Conservation (phyloP, 2,329 filamentous ascomycete genomes). For the Fusarium chuoi region DNA sequence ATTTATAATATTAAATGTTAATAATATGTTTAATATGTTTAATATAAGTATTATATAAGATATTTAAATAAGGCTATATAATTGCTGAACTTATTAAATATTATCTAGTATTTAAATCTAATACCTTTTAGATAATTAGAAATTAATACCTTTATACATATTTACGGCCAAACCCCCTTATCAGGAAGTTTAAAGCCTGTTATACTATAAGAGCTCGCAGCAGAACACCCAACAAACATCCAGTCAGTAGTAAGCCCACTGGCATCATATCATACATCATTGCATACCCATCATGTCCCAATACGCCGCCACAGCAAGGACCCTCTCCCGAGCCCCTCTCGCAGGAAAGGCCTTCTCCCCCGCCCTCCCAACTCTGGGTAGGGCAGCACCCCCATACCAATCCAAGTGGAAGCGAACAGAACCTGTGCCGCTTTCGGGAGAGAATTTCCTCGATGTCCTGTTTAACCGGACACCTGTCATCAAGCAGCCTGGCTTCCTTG, state of each 20-base stretch:
- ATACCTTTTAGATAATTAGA: accelerated
- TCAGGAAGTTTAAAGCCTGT: not conserved
- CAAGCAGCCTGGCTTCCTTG: not conserved
- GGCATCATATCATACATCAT: not conserved
- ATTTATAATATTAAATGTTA: too few relatives aligned
- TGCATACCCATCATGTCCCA: not conserved
- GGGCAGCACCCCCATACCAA: not conserved
- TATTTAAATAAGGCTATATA: too few relatives aligned
- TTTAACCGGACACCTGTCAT: not conserved
- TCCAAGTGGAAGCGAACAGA: not conserved
- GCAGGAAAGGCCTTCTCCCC: not conserved
- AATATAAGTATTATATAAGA: too few relatives aligned
- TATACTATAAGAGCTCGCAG: not conserved
- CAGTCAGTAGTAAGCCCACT: not conserved
- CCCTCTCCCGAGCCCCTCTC: not conserved
- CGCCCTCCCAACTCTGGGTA: not conserved
- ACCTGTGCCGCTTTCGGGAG: not conserved
- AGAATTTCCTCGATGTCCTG: not conserved
- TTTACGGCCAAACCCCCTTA: not conserved
- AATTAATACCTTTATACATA: accelerated
- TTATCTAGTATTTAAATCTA: too few relatives aligned
- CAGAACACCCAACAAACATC: too few relatives aligned
- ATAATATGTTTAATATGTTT: too few relatives aligned
- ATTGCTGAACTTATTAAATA: accelerated
- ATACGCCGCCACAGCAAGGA: not conserved